These are phyloP conservation scores for Fusarium begoniae DNA, from an alignment of 2,329 filamentous ascomycete genomes.

Conservation along the genomic window DNA sequence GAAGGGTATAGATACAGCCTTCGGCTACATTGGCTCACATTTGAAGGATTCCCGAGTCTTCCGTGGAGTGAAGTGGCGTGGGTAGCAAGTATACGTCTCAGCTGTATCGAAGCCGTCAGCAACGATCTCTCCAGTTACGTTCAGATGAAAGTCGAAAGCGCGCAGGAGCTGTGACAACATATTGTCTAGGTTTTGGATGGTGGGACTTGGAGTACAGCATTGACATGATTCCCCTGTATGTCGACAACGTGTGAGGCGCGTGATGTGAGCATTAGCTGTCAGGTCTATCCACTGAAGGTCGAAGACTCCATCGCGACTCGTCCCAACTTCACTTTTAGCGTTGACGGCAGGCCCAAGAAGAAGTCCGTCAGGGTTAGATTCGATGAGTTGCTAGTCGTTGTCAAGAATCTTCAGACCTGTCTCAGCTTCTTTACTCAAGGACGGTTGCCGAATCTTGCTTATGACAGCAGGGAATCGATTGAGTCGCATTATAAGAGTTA, in stretches of 20 bases:
- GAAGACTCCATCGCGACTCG: not conserved
- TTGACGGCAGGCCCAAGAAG: no score
- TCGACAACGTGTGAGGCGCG: no score
- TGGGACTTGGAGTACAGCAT: fast-evolving
- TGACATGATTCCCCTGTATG: fast-evolving
- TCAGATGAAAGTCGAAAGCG: fast-evolving
- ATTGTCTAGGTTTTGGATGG: fast-evolving
- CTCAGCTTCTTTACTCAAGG: not conserved
- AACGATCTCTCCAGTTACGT: fast-evolving
- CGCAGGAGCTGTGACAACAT: no score
- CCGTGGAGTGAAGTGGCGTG: not conserved
- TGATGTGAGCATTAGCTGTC: no score
- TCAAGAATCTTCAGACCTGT: fast-evolving
- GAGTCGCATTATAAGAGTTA: not conserved
- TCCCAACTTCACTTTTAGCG: not conserved
- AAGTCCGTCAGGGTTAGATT: fast-evolving
- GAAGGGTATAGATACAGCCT: fast-evolving
- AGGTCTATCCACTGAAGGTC: no score
- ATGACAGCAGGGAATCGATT: not conserved
- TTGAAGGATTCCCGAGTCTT: not conserved
- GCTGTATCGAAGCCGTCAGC: not conserved
- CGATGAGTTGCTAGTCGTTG: fast-evolving
- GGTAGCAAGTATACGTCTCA: fast-evolving
- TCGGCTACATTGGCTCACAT: fast-evolving
- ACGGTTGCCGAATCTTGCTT: no score